Conservation (phyloP, 257 asterid species). For the Solanum tarijense region DNA sequence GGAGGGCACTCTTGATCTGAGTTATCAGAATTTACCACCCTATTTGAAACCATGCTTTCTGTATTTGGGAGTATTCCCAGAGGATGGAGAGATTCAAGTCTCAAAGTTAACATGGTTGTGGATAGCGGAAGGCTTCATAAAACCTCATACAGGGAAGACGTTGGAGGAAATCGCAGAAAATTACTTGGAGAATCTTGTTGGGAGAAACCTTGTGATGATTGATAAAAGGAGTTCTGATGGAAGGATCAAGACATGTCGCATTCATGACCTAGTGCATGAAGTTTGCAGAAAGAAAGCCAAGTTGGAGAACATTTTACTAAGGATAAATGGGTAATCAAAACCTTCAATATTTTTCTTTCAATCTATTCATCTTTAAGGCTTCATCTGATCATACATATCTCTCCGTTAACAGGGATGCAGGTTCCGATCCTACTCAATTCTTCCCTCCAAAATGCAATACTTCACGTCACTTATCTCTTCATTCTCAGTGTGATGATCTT, state of each 20-base stretch:
- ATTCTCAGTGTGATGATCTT: background rate
- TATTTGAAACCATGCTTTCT: slow-evolving; percentile 10
- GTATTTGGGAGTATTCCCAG: slow-evolving; percentile 9
- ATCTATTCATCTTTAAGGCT: background rate
- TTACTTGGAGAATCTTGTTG: slow-evolving; percentile 5
- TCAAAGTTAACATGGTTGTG: background rate
- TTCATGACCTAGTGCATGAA: slow-evolving; percentile 3
- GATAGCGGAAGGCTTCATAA: slow-evolving; percentile 5
- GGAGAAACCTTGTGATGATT: background rate
- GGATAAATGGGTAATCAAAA: background rate
- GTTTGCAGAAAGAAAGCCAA: background rate
- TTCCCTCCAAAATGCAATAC: background rate
- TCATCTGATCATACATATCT: background rate
- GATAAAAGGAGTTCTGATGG: background rate
- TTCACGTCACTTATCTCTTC: background rate
- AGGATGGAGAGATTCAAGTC: background rate
- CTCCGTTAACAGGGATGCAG: background rate
- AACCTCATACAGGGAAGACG: background rate
- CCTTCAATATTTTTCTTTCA: background rate
- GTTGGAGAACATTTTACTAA: background rate
- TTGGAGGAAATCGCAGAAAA: background rate
- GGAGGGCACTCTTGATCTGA: background rate
- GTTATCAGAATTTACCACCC: slow-evolving; percentile 12
- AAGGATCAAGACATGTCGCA: slow-evolving; percentile 3
- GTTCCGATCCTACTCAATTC: background rate